Conservation (phyloP, 495 filamentous ascomycete species). For the Penicillium diatomitis region DNA sequence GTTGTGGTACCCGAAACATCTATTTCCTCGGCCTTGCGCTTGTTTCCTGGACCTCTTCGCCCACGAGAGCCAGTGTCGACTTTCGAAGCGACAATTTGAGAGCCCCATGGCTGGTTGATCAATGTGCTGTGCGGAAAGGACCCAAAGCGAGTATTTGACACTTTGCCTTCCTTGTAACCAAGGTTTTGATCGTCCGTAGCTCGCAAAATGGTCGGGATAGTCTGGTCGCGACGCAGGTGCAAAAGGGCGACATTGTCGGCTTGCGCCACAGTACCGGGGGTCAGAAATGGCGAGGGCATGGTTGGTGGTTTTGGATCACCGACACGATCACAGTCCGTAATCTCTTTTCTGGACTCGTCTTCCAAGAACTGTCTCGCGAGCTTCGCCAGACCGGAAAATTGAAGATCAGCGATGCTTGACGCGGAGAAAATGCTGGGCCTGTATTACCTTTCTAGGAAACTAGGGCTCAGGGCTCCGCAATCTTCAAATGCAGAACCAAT, state of each 20-base stretch:
- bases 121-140: constrained; percentile 90
- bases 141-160: constrained; percentile 89
- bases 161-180: constrained; percentile 71
- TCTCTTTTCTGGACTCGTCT: background rate
- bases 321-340: background rate
- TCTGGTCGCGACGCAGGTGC: constrained; percentile 74
- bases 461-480: constrained; percentile 31
- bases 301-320: background rate
- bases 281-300: constrained; percentile 62
- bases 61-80: constrained; percentile 82
- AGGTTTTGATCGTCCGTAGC: constrained; percentile 48
- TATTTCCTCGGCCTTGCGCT: constrained; percentile 45
- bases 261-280: constrained; percentile 47
- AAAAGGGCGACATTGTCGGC: constrained; percentile 61
- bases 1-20: constrained; percentile 20
- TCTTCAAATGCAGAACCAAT: constrained; percentile 9
- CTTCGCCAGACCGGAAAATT: background rate
- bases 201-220: constrained; percentile 63
- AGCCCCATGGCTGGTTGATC: constrained; percentile 75
- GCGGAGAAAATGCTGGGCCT: constrained; percentile 13
- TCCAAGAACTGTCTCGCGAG: background rate
- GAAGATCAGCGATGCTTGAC: constrained; percentile 5
- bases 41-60: constrained; percentile 42
- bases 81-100: constrained; percentile 79
- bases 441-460: constrained; percentile 11